Base-by-base conservation (phyloP, 1,139 yeast species). In the Scheffersomyces illinoinensis region DNA sequence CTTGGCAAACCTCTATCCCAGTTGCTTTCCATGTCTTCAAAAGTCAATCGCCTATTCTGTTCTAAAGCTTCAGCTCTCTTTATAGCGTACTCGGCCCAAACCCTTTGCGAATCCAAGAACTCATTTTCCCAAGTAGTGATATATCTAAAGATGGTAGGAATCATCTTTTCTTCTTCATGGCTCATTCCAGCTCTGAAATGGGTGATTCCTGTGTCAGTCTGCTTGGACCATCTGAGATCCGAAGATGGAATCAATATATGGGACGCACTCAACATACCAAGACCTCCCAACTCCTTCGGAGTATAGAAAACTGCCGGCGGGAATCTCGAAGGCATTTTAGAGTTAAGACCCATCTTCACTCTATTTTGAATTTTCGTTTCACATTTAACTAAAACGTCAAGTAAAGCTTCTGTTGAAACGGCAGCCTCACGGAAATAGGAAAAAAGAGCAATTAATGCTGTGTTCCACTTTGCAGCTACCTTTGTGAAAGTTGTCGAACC, bases 241-340 rank as follows among this genome's bases (percentile, higher is more conserved):
- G 97, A 89, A 0, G 97, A 91, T 0, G 99, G 99, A 64, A 96
- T 95, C 64, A 95, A 79, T 56, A 95, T 91, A 72, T 96, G 99
- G 18, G 97, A 91, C 0, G 98, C 98, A 79, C 97, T 91, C 26
- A 96, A 79, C 99, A 96, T 96, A 20, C 99, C 99, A 53, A 96
- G 77, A 49, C 99, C 99, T 56, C 99, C 99, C 10, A 96, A 77
- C 71, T 96, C 99, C 67, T 93, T 95, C 0, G 99, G 99, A 0
- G 99, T 92, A 71, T 96, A 96, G 66, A 96, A 96, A 0, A 96
- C 99, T 2, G 98, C 98, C 0, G 99, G 99, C 3, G 99, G 99
- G 76, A 96, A 96, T 57, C 99, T 82, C 0, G 97, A 88, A 0
- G 99, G 99, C 99, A 96, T 96, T 74, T 96, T 96, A 8, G 98